Evolutionary conservation across 805 yeast species (phyloP).

Genomic region (Grigorovia humatica): DNA sequence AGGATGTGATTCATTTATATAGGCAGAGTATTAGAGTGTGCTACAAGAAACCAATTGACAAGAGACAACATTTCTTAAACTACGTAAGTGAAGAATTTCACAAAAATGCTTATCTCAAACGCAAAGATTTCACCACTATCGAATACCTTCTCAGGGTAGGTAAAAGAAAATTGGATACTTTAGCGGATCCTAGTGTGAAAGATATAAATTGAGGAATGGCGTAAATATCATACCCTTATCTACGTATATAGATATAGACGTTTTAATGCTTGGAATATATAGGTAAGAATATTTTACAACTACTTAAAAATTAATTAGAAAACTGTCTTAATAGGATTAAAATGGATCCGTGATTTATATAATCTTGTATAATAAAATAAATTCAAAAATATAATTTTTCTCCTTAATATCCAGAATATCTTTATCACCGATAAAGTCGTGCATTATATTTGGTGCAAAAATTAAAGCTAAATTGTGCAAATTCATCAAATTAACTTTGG

Average conservation of each 20-base stretch:
- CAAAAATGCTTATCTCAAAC: constrained; percentile 45
- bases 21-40: constrained; percentile 38
- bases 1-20: constrained; percentile 41
- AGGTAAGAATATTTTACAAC: no score
- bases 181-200: constrained; percentile 58
- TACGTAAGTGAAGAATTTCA: constrained; percentile 55
- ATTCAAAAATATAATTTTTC: constrained; percentile 69
- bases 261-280: no score
- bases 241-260: neutral
- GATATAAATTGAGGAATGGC: constrained; percentile 38
- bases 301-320: no score
- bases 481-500: constrained; percentile 66
- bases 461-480: constrained; percentile 77
- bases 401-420: constrained; percentile 80
- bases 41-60: constrained; percentile 37
- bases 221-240: no score
- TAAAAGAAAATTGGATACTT: constrained; percentile 58
- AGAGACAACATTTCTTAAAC: constrained; percentile 33
- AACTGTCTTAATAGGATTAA: neutral
- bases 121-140: constrained; percentile 74
- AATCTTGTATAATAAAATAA: constrained; percentile 33
- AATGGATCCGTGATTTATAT: neutral
- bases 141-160: constrained; percentile 80
- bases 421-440: constrained; percentile 67
- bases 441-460: constrained; percentile 85